A percentile compares a stretch with the other conserved stretches of the same genome.
phyloP scores from a whole-genome alignment of 2,329 filamentous ascomycete species.

The Ramularia endophylla region DNA sequence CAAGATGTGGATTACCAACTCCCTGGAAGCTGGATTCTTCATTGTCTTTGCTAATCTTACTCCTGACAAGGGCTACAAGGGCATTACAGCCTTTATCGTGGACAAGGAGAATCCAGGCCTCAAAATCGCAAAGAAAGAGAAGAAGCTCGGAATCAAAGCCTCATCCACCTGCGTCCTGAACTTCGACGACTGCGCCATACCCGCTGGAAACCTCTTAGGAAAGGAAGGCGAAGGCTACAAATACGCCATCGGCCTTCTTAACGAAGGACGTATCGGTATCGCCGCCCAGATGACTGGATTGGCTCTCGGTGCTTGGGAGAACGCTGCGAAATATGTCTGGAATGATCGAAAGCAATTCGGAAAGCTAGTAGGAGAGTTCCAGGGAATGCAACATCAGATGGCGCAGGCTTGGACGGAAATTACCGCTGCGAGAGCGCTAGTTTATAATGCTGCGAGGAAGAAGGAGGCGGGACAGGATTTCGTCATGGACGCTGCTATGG shows the following conservation, averaged over 20 bases:
- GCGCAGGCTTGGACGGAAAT: constrained; percentile 96
- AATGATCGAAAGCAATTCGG: constrained; percentile 98
- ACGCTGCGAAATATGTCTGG: constrained; percentile 91
- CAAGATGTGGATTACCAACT: constrained; percentile 99
- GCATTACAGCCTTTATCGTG: constrained; percentile 92
- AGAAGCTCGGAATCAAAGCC: constrained; percentile 95
- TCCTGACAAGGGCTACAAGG: constrained; percentile 88
- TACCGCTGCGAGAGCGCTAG: constrained; percentile 78
- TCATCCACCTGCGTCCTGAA: constrained; percentile 96
- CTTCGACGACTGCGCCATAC: constrained; percentile 92
- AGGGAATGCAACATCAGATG: constrained; percentile 99
- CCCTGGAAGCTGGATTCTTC: constrained; percentile 87
- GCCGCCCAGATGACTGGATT: constrained; percentile 98
- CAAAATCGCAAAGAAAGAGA: constrained; percentile 98
- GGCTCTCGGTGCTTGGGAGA: constrained; percentile 89
- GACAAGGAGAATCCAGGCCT: constrained; percentile 88
- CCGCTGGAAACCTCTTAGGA: constrained; percentile 81
- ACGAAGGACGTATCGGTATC: constrained; percentile 95
- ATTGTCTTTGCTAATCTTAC: constrained; percentile 97
- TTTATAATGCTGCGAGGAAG: constrained; percentile 94
- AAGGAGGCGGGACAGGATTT: constrained; percentile 98
- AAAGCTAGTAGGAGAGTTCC: constrained; percentile 88
- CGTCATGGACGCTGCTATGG: constrained; percentile 94
- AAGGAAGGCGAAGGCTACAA: constrained; percentile 93
- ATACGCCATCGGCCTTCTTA: constrained; percentile 88